These are phyloP conservation scores for Penicillium goetzii DNA, from an alignment of 495 filamentous ascomycete genomes.

Conservation along the genomic window DNA sequence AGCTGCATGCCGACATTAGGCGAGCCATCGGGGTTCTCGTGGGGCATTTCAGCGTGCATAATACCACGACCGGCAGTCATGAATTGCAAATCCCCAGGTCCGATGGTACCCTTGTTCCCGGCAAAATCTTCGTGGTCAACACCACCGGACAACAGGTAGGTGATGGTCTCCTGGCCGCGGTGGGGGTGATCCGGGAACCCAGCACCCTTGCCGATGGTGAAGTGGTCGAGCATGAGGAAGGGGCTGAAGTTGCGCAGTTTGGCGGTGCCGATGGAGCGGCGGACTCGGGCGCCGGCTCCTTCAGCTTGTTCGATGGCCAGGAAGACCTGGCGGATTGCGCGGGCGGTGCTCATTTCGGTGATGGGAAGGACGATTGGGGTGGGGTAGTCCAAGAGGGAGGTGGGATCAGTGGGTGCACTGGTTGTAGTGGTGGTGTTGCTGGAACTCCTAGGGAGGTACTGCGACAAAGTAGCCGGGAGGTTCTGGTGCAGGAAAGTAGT, in stretches of 20 bases:
- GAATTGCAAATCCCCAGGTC: constrained; percentile 88
- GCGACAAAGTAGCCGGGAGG: constrained; percentile 21
- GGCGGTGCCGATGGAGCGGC: constrained; percentile 84
- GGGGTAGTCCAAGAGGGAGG: constrained; percentile 7
- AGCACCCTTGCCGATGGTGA: constrained; percentile 75
- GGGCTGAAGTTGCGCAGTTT: constrained; percentile 85
- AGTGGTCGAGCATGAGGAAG: constrained; percentile 98
- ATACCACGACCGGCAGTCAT: constrained; percentile 95
- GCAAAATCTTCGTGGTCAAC: constrained; percentile 97
- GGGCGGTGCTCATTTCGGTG: constrained; percentile 67
- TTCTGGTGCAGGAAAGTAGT: constrained; percentile 26
- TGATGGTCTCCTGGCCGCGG: constrained; percentile 83
- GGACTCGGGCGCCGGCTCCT: constrained; percentile 85
- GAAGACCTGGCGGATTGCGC: constrained; percentile 79
- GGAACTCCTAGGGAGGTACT: constrained; percentile 14
- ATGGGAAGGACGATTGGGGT: constrained; percentile 25
- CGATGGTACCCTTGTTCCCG: constrained; percentile 83
- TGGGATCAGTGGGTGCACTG: constrained; percentile 9
- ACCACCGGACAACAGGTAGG: constrained; percentile 80
- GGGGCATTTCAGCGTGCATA: constrained; percentile 96
- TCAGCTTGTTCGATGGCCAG: constrained; percentile 85
- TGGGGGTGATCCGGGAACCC: constrained; percentile 90
- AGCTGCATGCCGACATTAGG: constrained; percentile 88
- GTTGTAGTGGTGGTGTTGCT: constrained; percentile 14
- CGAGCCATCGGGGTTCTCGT: constrained; percentile 73